Base-by-base conservation (phyloP, 441 rosid genomes). In the Manihot esculenta region DNA sequence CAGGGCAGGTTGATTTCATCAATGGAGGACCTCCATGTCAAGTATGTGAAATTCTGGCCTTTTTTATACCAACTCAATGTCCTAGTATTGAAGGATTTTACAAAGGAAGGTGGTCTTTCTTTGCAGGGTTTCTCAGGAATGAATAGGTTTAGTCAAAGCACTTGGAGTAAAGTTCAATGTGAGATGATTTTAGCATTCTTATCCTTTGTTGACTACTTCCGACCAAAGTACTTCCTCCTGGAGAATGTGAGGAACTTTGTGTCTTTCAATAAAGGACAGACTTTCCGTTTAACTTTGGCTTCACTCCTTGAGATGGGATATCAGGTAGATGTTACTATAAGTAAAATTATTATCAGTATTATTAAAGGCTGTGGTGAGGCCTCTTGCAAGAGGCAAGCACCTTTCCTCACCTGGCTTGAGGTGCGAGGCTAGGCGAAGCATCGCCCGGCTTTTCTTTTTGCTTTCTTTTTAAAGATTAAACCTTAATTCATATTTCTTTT, bases 11-110 rank as follows among this genome's bases (percentile, higher is more conserved):
- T 38, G 99, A 95, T 69, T 95, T 95, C 72, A 95, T 95, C 81
- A 89, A 86, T 45, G 98, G 97, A 54, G 99, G 99, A 24, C 98
- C 99, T 78, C 99, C 98, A 18, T 95, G 99, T 72, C 96, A 95
- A 86, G 98, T 91, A 75, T 18, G 73, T 17, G 1, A 27, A 20
- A 30, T 5, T n/a, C 51, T 5, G 71, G 15, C 33, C n/a, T 17
- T 55, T 49, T 64, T 63, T 33, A 14, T 3, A 13, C 20, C n/a
- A 57, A 62, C 61, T 60, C 47, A 20, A 60, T 17, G 33, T 70
- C 12, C 20, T 61, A 11, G 60, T 49, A 49, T 50, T 23, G 2
- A 21, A 57, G 56, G 30, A n/a, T 47, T 58, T 7, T 30, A 21
- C 9, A 41, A 44, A 48, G 18, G 14, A 20, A 71, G 48, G 12